Percentiles rank a stretch among this genome's conserved stretches.
Evolutionary conservation across 495 filamentous ascomycete genomes (phyloP).

Genomic region (Filosporella fistucella): DNA sequence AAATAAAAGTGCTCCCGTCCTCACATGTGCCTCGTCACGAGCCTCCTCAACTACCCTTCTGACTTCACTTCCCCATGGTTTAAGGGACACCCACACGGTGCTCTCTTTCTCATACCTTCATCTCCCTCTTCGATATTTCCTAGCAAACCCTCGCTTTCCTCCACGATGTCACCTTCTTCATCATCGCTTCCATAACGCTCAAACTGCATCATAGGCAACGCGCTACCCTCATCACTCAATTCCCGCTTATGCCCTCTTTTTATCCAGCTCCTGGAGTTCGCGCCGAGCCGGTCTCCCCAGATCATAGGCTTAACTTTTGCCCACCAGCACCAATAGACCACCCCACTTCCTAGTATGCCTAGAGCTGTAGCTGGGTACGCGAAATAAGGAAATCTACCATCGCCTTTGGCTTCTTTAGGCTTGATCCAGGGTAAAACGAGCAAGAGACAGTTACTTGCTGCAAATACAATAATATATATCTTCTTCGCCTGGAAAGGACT

Average conservation of each 20-base stretch:
- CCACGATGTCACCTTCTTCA: not conserved
- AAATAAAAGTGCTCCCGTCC: not conserved
- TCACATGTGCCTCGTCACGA: not conserved
- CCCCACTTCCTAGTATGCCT: conserved; percentile 32
- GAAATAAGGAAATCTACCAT: conserved; percentile 35
- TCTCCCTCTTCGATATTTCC: not conserved
- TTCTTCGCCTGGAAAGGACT: conserved; percentile 33
- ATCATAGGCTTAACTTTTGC: conserved; percentile 13
- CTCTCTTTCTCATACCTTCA: conserved; percentile 8
- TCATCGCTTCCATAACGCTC: conserved; percentile 9
- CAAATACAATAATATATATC: conserved; percentile 29
- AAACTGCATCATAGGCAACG: conserved; percentile 11
- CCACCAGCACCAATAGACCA: conserved; percentile 37
- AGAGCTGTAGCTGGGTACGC: conserved; percentile 38
- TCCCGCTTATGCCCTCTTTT: not conserved
- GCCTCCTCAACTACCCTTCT: not conserved
- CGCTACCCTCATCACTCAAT: conserved; percentile 5
- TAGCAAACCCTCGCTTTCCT: not conserved
- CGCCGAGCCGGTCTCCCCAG: not conserved
- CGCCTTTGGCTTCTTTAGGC: conserved; percentile 23
- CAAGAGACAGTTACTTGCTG: conserved; percentile 34
- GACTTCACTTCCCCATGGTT: not conserved
- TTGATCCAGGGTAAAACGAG: conserved; percentile 40
- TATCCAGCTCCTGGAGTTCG: not conserved
- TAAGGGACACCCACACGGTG: conserved; percentile 12